A percentile compares a stretch with the other conserved stretches of the same genome.
Evolutionary conservation across 805 yeast species (phyloP).

Genomic region (Suhomyces prunicola): DNA sequence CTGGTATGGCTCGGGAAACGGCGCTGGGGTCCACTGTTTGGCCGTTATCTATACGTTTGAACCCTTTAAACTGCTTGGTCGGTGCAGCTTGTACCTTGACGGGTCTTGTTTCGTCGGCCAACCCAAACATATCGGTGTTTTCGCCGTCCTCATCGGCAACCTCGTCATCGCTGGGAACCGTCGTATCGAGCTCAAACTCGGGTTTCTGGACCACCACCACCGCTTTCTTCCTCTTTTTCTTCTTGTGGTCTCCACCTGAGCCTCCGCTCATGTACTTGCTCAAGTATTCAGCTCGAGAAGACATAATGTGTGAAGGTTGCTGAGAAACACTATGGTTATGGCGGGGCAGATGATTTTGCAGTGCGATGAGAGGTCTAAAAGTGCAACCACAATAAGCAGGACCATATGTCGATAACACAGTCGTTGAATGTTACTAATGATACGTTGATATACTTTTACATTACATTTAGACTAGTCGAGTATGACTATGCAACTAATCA

Average conservation of each 20-base stretch:
- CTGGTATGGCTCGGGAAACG: neutral
- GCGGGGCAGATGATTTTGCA: neutral
- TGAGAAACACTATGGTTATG: neutral
- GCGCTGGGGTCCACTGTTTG: constrained; percentile 1
- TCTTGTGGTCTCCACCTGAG: constrained; percentile 1
- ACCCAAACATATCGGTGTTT: constrained; percentile 15
- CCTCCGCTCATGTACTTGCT: constrained; percentile 24
- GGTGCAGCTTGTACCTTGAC: constrained; percentile 15
- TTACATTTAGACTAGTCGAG: neutral
- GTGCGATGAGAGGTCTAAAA: neutral
- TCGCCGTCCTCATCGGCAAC: constrained; percentile 1
- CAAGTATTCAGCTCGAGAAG: constrained; percentile 31
- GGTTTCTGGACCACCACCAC: constrained; percentile 11
- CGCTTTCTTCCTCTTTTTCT: constrained; percentile 15
- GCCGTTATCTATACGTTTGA: constrained; percentile 34
- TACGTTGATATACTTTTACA: neutral
- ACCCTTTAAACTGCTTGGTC: constrained; percentile 24
- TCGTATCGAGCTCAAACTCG: neutral
- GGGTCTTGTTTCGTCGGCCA: constrained; percentile 13
- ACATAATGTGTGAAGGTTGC: neutral
- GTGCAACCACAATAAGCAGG: too few species aligned
- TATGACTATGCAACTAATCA: too few species aligned
- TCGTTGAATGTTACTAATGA: too few species aligned
- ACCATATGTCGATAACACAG: too few species aligned
- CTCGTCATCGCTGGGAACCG: neutral